Evolutionary conservation across 2,329 filamentous ascomycete species (phyloP).

Genomic region (Cercospora citrullina): DNA sequence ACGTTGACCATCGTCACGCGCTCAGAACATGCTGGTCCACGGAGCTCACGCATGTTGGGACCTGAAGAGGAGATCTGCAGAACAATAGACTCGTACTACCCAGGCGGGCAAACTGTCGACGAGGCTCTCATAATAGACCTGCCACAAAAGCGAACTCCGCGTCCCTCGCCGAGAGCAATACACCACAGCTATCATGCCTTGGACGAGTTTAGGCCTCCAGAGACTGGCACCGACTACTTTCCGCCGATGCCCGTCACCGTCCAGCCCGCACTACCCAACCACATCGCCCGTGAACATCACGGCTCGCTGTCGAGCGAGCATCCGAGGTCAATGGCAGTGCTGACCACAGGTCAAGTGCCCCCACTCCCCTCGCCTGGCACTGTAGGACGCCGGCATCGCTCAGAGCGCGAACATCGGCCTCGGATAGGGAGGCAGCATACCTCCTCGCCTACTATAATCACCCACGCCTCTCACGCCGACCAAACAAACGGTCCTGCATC

Average conservation of each 20-base stretch:
- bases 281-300: constrained; percentile 40
- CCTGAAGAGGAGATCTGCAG: constrained; percentile 82
- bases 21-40: constrained; percentile 35
- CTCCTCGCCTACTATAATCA: constrained; percentile 72
- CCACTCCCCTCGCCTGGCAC: constrained; percentile 80
- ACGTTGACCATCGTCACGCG: constrained; percentile 74
- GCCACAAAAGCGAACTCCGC: constrained; percentile 72
- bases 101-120: constrained; percentile 81
- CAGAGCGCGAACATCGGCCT: constrained; percentile 49
- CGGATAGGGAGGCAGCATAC: constrained; percentile 71
- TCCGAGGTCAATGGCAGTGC: constrained; percentile 72
- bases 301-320: constrained; percentile 43
- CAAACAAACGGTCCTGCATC: constrained; percentile 30
- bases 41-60: constrained; percentile 66
- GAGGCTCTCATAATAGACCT: constrained; percentile 92
- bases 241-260: constrained; percentile 62
- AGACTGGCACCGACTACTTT: constrained; percentile 79
- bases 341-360: constrained; percentile 78
- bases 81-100: constrained; percentile 78
- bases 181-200: constrained; percentile 55
- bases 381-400: constrained; percentile 45
- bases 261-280: constrained; percentile 44
- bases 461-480: constrained; percentile 38
- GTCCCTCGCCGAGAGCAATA: constrained; percentile 68
- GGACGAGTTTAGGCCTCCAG: constrained; percentile 66